Evolutionary conservation across 306 rosid genomes (phyloP).

Genomic region (Begonia fuchsioides): DNA sequence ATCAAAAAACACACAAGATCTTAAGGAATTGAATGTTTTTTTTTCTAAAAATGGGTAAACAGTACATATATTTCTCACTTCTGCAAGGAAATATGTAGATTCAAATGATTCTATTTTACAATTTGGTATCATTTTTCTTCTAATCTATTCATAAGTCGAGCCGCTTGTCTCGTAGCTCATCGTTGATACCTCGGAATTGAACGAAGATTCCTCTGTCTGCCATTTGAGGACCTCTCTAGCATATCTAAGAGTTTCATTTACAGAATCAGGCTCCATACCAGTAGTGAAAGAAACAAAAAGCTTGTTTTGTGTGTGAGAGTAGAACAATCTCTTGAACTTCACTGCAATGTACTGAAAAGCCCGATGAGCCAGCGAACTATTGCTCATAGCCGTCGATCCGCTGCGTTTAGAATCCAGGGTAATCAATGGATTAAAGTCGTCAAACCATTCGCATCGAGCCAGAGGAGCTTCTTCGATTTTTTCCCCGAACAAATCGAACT

Average conservation of each 20-base stretch:
- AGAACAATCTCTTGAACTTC: conserved; percentile 54
- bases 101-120: no score
- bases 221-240: conserved; percentile 49
- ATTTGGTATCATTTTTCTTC: no score
- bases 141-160: not conserved
- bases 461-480: conserved; percentile 42
- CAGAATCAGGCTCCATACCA: conserved; percentile 46
- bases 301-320: conserved; percentile 33
- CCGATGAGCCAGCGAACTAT: conserved; percentile 32
- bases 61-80: no score
- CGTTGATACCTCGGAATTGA: conserved; percentile 21
- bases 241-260: conserved; percentile 48
- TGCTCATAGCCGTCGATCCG: conserved; percentile 15
- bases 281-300: conserved; percentile 47
- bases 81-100: no score
- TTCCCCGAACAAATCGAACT: conserved; percentile 50
- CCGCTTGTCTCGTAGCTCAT: conserved; percentile 32
- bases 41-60: no score
- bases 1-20: no score
- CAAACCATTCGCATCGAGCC: conserved; percentile 54
- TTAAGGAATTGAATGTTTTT: no score
- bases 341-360: conserved; percentile 52
- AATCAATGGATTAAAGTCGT: conserved; percentile 42
- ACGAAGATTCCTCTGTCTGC: conserved; percentile 27
- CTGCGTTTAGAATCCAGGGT: conserved; percentile 16